Percentiles rank a stretch among this genome's conserved stretches.
These are phyloP conservation scores for Naganishia sp. DNA, from an alignment of 1,284 basidiomycete species.

Conservation along the genomic window DNA sequence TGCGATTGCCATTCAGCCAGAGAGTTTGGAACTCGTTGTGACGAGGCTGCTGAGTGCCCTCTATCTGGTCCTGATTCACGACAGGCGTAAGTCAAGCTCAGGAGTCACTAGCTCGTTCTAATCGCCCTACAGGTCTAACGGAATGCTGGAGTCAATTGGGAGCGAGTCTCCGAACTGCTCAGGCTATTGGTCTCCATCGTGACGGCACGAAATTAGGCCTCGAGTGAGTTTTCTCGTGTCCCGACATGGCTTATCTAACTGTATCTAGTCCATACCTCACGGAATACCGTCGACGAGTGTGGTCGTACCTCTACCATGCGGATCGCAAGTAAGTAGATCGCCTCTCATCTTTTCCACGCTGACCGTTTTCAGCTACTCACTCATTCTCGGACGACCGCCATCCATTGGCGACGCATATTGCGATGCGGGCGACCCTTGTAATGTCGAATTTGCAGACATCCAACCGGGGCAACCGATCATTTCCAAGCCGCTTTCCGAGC, in stretches of 20 bases:
- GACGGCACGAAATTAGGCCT: conserved; percentile 75
- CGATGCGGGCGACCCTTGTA: conserved; percentile 68
- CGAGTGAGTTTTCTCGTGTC: conserved; percentile 56
- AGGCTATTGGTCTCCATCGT: conserved; percentile 88
- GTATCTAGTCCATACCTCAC: conserved; percentile 65
- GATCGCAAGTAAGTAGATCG: conserved; percentile 61
- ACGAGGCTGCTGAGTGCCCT: conserved; percentile 85
- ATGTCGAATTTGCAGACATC: conserved; percentile 71
- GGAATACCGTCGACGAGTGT: conserved; percentile 86
- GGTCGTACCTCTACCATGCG: conserved; percentile 91
- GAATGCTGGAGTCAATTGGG: conserved; percentile 96
- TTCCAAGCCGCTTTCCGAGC: conserved; percentile 56
- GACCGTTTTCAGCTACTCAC: conserved; percentile 66
- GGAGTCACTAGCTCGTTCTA: neutral
- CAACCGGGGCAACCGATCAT: conserved; percentile 46
- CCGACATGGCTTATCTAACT: neutral
- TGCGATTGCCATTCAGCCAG: conserved; percentile 84
- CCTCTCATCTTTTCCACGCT: neutral
- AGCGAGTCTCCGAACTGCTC: conserved; percentile 87
- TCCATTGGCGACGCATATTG: conserved; percentile 57
- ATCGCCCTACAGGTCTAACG: conserved; percentile 38
- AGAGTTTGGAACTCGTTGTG: conserved; percentile 84
- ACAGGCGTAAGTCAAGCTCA: conserved; percentile 42
- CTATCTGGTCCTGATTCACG: conserved; percentile 73
- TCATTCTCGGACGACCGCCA: conserved; percentile 85